Evolutionary conservation across 768 basidiomycete genomes (phyloP).

Genomic region (Cantharellus anzutake): DNA sequence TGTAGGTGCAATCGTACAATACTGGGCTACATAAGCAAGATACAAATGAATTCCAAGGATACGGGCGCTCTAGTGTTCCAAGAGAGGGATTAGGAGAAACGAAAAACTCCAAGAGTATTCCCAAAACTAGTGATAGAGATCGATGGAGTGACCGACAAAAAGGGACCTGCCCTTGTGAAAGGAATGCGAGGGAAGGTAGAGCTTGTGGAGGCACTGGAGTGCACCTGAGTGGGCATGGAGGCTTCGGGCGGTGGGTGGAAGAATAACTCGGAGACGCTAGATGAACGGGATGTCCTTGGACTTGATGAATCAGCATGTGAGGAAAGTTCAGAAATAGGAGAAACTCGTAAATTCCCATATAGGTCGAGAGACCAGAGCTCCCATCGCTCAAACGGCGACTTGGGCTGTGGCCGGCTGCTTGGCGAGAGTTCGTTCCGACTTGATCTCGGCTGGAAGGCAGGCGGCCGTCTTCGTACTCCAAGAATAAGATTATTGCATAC

Average conservation of each 20-base stretch:
- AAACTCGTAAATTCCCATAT: slow-evolving; percentile 5
- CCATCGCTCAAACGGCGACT: slow-evolving; percentile 37
- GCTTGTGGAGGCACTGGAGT: neutral
- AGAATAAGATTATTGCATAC: slow-evolving; percentile 30
- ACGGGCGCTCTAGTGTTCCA: no score
- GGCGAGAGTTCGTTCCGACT: neutral
- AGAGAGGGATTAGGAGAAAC: neutral
- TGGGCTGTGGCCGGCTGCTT: neutral
- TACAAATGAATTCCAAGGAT: no score
- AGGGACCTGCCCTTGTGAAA: slow-evolving; percentile 55
- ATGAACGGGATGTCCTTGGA: neutral
- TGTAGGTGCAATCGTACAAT: no score
- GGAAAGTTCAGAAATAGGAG: slow-evolving; percentile 4
- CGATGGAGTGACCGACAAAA: slow-evolving; percentile 17
- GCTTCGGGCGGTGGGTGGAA: neutral
- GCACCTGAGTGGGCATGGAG: neutral
- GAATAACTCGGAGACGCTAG: neutral
- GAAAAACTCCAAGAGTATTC: slow-evolving; percentile 49
- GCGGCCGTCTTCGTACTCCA: slow-evolving; percentile 44
- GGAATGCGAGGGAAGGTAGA: slow-evolving; percentile 36
- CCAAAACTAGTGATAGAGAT: slow-evolving; percentile 53
- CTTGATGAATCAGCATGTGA: neutral
- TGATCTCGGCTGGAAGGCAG: slow-evolving; percentile 11
- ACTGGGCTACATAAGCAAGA: no score
- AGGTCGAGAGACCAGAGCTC: slow-evolving; percentile 68